Percentiles rank a stretch among this genome's conserved stretches.
These are phyloP conservation scores for Endoconidiophora polonica DNA, from an alignment of 2,329 filamentous ascomycete species.

Conservation along the genomic window DNA sequence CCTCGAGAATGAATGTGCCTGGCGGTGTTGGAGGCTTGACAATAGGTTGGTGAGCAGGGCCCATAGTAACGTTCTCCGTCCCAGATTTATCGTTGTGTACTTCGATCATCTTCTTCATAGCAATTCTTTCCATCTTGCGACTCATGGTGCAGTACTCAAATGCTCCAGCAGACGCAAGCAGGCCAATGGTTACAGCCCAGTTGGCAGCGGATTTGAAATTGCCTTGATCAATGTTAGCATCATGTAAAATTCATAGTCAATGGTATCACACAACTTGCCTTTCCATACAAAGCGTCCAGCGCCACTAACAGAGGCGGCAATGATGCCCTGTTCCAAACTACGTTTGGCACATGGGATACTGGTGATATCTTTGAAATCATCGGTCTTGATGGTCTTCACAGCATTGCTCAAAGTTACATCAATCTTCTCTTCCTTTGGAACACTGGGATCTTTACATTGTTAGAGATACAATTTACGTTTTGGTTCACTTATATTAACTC, in stretches of 20 bases:
- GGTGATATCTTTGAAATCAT: constrained; percentile 57
- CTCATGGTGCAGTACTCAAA: constrained; percentile 75
- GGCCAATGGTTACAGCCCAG: constrained; percentile 70
- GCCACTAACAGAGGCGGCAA: constrained; percentile 58
- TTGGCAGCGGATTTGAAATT: constrained; percentile 54
- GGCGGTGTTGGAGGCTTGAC: neutral
- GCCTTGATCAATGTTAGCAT: constrained; percentile 22
- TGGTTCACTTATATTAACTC: neutral
- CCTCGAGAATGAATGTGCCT: constrained; percentile 3
- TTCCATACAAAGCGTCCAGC: constrained; percentile 57
- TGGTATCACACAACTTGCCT: constrained; percentile 34
- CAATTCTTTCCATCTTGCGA: constrained; percentile 56
- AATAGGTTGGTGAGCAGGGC: constrained; percentile 4
- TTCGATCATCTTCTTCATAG: constrained; percentile 75
- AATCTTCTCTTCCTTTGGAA: neutral
- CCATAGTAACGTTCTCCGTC: constrained; percentile 21
- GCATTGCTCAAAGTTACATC: constrained; percentile 34
- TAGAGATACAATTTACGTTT: neutral
- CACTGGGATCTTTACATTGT: constrained; percentile 1
- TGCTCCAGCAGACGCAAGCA: constrained; percentile 48
- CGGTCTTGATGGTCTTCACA: constrained; percentile 46
- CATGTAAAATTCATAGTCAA: neutral
- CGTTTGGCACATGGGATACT: constrained; percentile 72
- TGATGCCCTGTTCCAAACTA: constrained; percentile 69
- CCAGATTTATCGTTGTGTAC: constrained; percentile 36